Evolutionary conservation across 2,329 filamentous ascomycete species (phyloP), one percentile per base, ranked within the genome.

Genomic region (Exophiala phaeomuriformis): DNA sequence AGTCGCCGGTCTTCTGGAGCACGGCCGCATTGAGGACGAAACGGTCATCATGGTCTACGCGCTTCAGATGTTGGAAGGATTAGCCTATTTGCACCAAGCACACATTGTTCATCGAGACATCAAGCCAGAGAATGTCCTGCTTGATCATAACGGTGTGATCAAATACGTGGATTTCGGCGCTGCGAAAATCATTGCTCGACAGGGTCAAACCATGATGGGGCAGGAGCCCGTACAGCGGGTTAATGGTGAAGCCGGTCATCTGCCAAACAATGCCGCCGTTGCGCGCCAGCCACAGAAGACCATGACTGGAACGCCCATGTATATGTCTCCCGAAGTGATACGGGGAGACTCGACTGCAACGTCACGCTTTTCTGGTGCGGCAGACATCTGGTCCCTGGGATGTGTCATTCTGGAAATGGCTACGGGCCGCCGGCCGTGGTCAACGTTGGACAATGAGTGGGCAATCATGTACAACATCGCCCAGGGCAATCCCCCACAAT

Each of bases 381-480:
- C 94, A 42, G 91, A 98, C 67, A 84, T 97, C 57, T 98, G 91
- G 91, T 96, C 90, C 2, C 78, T 98, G 2, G 91, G 93, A 50
- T 98, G 93, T 67, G 93, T 98, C 36, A 88, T 98, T 61, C 80
- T 96, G 40, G 93, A 98, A 71, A 97, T 98, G 91, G 89, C 89
- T 2, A 98, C 93, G 0, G 93, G 93, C 19, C 82, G 90, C 58
- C 83, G 91, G 10, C 93, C 93, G 1, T 98, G 93, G 93, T 89
- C 90, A 29, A 89, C 85, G 60, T 82, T 97, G 44, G 93, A 98
- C 74, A 98, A 98, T 67, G 93, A 98, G 71, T 98, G 90, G 90
- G 93, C 93, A 40, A 97, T 98, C 73, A 98, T 98, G 93, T 98
- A 96, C 78, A 97, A 97, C 75, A 98, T 98, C 66, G 93, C 93